Conservation (phyloP, 2,329 filamentous ascomycete species). For the Curvularia sp. region DNA sequence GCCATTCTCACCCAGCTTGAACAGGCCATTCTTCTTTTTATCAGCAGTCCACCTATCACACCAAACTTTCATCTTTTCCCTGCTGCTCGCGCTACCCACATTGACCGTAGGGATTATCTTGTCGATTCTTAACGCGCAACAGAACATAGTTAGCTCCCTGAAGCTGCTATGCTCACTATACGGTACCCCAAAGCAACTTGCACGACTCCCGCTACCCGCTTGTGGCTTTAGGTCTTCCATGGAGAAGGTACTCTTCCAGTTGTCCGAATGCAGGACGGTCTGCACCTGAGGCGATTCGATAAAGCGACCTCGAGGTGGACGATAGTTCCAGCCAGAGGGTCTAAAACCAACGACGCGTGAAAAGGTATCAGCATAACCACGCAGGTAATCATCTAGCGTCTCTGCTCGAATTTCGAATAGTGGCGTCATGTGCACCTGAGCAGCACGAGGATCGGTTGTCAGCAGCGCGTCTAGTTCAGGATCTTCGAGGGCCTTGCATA, state of each 20-base stretch:
- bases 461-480: slow-evolving; percentile 78
- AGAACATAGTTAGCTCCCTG: slow-evolving; percentile 90
- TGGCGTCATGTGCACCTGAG: slow-evolving; percentile 97
- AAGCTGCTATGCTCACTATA: slow-evolving; percentile 98
- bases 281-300: slow-evolving; percentile 69
- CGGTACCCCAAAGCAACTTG: slow-evolving; percentile 90
- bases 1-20: slow-evolving; percentile 43
- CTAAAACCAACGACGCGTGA: slow-evolving; percentile 87
- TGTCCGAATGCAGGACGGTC: slow-evolving; percentile 69
- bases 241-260: slow-evolving; percentile 78
- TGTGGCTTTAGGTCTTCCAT: slow-evolving; percentile 78
- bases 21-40: slow-evolving; percentile 68
- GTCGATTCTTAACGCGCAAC: slow-evolving; percentile 85
- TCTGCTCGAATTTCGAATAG: slow-evolving; percentile 93
- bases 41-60: slow-evolving; percentile 69
- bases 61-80: slow-evolving; percentile 72
- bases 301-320: slow-evolving; percentile 70
- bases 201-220: slow-evolving; percentile 80
- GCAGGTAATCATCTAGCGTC: slow-evolving; percentile 87
- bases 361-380: slow-evolving; percentile 80
- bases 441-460: slow-evolving; percentile 79
- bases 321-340: slow-evolving; percentile 93
- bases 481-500: slow-evolving; percentile 86
- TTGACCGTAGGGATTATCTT: slow-evolving; percentile 95
- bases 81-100: slow-evolving; percentile 68